Evolutionary conservation across 768 basidiomycete species (phyloP).

Genomic region (Leccinum aurantiacum): DNA sequence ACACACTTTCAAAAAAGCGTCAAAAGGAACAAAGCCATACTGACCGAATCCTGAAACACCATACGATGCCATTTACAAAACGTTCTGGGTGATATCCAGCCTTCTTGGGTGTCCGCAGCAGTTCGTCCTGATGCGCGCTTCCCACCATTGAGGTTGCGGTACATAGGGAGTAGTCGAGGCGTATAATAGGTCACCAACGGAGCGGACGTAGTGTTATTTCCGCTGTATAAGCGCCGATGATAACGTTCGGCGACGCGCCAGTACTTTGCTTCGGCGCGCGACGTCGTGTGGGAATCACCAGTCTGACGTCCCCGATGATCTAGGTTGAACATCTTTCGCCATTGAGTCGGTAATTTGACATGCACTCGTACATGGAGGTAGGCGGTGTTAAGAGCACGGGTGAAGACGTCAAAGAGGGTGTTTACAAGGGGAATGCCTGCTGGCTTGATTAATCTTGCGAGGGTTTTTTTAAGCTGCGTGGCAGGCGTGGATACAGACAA

Average conservation of each 20-base stretch:
- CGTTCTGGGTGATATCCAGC: conserved; percentile 33
- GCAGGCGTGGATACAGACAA: conserved; percentile 5
- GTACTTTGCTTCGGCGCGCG: conserved; percentile 30
- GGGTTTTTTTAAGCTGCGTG: conserved; percentile 7
- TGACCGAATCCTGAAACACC: conserved; percentile 42
- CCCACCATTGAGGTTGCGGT: conserved; percentile 27
- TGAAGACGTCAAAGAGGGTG: conserved; percentile 12
- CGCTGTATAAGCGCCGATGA: conserved; percentile 28
- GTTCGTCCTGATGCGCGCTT: background rate
- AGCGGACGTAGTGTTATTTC: conserved; percentile 9
- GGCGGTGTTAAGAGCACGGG: conserved; percentile 15
- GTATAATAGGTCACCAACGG: conserved; percentile 35
- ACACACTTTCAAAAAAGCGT: background rate
- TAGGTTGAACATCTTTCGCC: conserved; percentile 3
- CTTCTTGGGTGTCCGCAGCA: conserved; percentile 23
- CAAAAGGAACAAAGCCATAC: conserved; percentile 13
- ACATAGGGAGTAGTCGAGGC: conserved; percentile 40
- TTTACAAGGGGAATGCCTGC: conserved; percentile 1
- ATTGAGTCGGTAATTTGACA: conserved; percentile 10
- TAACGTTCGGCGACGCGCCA: conserved; percentile 32
- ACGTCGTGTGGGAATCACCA: conserved; percentile 23
- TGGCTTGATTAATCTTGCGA: conserved; percentile 1
- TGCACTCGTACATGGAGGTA: conserved; percentile 17
- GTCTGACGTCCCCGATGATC: background rate
- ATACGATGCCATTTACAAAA: conserved; percentile 51